A percentile compares a stretch with the other conserved stretches of the same genome.
phyloP scores from a whole-genome alignment of 2,329 filamentous ascomycete species.

The Albophoma yamanashiensis region DNA sequence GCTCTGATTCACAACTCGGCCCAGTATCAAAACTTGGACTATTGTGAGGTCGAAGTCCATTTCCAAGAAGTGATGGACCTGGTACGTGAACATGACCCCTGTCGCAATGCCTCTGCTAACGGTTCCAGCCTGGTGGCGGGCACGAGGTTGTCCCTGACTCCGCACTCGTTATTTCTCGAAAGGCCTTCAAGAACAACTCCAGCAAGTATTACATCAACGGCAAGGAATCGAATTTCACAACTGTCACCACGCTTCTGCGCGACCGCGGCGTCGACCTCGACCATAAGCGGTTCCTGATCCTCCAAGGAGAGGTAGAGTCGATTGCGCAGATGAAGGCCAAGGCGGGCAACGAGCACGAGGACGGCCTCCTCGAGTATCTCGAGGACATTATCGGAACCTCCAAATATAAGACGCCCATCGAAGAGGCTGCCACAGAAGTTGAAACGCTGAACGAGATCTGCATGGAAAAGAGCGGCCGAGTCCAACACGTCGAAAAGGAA shows the following conservation, averaged over 20 bases:
- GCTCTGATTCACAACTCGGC: constrained; percentile 97
- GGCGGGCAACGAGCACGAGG: constrained; percentile 87
- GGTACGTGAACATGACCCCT: constrained; percentile 24
- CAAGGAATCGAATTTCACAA: constrained; percentile 82
- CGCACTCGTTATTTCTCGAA: constrained; percentile 76
- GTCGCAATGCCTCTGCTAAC: constrained; percentile 13
- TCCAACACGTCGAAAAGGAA: constrained; percentile 97
- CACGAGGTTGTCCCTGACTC: constrained; percentile 74
- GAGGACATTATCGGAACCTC: constrained; percentile 99
- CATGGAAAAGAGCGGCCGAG: constrained; percentile 85
- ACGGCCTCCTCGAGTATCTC: constrained; percentile 89
- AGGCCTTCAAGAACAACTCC: constrained; percentile 94
- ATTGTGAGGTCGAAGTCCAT: constrained; percentile 92
- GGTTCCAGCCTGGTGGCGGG: constrained; percentile 52
- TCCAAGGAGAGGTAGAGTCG: constrained; percentile 96
- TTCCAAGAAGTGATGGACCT: constrained; percentile 93
- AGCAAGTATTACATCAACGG: constrained; percentile 98
- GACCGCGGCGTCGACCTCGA: constrained; percentile 90
- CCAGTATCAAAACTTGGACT: constrained; percentile 70
- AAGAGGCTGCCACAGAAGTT: constrained; percentile 82
- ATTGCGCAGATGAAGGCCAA: constrained; percentile 99
- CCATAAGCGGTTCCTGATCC: constrained; percentile 93
- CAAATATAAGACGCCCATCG: constrained; percentile 95
- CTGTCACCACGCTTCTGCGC: constrained; percentile 76
- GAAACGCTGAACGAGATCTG: constrained; percentile 92